Base-by-base conservation (phyloP, 305 asterid species). In the Rubia peregrina region DNA sequence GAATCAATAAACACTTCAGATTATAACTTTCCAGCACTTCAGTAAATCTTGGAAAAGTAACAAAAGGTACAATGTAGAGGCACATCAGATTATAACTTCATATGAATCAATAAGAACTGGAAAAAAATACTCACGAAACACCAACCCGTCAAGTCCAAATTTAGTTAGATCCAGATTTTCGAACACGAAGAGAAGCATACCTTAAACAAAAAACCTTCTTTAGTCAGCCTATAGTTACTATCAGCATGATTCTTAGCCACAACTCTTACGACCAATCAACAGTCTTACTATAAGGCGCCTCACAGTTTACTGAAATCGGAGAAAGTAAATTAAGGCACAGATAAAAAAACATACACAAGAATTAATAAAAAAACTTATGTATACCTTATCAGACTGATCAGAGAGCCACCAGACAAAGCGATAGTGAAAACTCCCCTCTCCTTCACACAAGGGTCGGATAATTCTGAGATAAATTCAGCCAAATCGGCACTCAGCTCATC, bases 381-480 rank as follows among this genome's bases (percentile, higher is more conserved):
- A 57, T 82, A 89, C 97, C 98, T 74, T 75, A 94, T 80, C 81
- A 94, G 81, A 76, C 83, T 66, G 75, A 94, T 78, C 72, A 91
- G 91, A 41, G 97, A 89, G 70, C 95, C 98, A 76, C 98, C 97
- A 6, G 99, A 89, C 73, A 94, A 82, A 63, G 97, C 99, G 73
- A 94, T 61, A 74, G 96, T 75, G 43, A 94, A 94, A 59, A 75
- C 87, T 1, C 99, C 99, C 44, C 90, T 79, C 70, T 94, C 98
- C 79, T 88, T 94, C 59, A 94, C 88, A 21, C 88, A 86, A 75
- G 78, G 82, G 80, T 91, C 99, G 0, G 99, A 94, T 72, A 91
- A 74, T 65, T 94, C 97, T 9, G 96, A 88, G 14, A 94, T 85
- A 71, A 91, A 85, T 9, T 94, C 99, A 9, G 95, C 96, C 75